Base-by-base conservation (phyloP, 1,284 basidiomycete species). In the Leccinum griseonigrum region DNA sequence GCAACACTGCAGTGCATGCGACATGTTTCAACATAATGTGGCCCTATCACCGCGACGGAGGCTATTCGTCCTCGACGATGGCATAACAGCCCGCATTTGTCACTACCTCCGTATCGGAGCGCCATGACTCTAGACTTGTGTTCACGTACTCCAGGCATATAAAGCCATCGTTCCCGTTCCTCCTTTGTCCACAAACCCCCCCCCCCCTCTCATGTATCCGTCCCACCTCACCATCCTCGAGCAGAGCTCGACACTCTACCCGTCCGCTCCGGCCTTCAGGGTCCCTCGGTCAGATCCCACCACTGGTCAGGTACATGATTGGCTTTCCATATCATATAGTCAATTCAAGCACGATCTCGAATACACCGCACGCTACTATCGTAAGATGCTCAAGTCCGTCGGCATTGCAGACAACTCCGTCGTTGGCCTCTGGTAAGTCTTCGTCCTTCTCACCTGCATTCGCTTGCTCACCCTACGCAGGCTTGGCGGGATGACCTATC, bases 401-500 rank as follows among this genome's bases (percentile, higher is more conserved):
- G 77, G 77, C 38, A 77, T 90, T 56, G 70, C 77, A 43, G 75
- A 74, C 58, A 74, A 81, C 60, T 85, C 88, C 9, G 82, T 90
- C 51, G 77, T 90, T 52, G 88, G 88, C 26, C 71, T 90, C 60
- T 90, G 88, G 88, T 89, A 68, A 63, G 81, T 76, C 52, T 31
- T 54, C 36, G 38, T 62, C 56, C 18, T 52, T 59, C 58, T 43
- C 40, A 26, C 56, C 14, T 36, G 31, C 60, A 50, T 50, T 54
- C 36, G 50, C 58, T 54, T 59, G 56, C 63, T 61, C 34, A 60
- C 57, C 29, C 61, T 50, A 64, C 59, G 28, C 46, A 91, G 88
- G 88, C 74, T 91, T 48, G 79, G 83, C 36, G 88, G 88, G 2
- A 83, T 85, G 77, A 81, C 83, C 32, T 90, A 90, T 68, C 72